These are phyloP conservation scores for Chiua virens DNA, from an alignment of 768 basidiomycete species.

Conservation along the genomic window DNA sequence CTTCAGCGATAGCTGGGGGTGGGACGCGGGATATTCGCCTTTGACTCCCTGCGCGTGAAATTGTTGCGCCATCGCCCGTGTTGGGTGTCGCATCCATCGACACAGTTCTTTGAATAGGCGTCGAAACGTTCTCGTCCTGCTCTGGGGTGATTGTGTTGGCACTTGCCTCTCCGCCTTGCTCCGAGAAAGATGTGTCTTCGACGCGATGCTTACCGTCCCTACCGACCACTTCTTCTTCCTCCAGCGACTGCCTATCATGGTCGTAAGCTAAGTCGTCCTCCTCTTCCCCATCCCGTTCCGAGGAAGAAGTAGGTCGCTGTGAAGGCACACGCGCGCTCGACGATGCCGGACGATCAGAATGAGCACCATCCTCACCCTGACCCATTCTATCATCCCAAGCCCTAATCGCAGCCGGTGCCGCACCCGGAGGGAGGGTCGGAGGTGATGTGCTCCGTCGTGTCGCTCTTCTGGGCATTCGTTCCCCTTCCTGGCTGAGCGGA, in stretches of 20 bases:
- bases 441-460: conserved; percentile 35
- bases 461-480: conserved; percentile 23
- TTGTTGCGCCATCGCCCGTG: neutral
- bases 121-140: conserved; percentile 1
- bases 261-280: conserved; percentile 28
- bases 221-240: neutral
- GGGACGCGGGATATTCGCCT: conserved; percentile 37
- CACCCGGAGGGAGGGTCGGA: conserved; percentile 43
- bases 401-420: conserved; percentile 38
- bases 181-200: conserved; percentile 11
- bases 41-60: conserved; percentile 22
- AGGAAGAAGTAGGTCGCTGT: conserved; percentile 34
- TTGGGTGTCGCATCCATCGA: conserved; percentile 4
- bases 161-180: conserved; percentile 8
- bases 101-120: conserved; percentile 5
- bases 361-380: conserved; percentile 31
- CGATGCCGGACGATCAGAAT: conserved; percentile 30
- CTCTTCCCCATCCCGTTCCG: conserved; percentile 30
- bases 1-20: conserved; percentile 38
- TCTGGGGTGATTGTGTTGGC: neutral
- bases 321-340: conserved; percentile 35
- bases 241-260: conserved; percentile 11
- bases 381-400: conserved; percentile 37
- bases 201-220: conserved; percentile 14
- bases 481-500: conserved; percentile 10